A percentile compares a stretch with the other conserved stretches of the same genome.
Evolutionary conservation across 1,284 basidiomycete genomes (phyloP).

Genomic region (Papiliotrema nemorosa): DNA sequence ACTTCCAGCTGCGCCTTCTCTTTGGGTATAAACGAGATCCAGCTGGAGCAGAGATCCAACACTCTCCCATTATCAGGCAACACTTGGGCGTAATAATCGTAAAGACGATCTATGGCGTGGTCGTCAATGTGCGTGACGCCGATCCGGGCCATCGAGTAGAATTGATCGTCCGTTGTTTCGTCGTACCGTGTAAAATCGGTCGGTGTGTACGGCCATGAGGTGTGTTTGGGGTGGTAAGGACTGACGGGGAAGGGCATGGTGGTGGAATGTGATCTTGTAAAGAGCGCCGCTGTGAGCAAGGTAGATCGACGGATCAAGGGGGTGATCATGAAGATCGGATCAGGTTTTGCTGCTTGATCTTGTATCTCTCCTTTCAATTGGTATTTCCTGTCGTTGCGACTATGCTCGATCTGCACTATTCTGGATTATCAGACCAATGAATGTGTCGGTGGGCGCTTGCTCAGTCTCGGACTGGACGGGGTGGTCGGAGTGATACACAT

Average conservation of each 20-base stretch:
- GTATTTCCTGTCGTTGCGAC: no score
- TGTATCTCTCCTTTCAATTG: no score
- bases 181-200: constrained; percentile 24
- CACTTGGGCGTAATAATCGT: constrained; percentile 21
- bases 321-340: no score
- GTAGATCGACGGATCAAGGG: no score
- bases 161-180: constrained; percentile 18
- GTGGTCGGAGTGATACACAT: no score
- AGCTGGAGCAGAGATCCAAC: constrained; percentile 35
- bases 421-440: no score
- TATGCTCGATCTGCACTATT: no score
- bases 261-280: no score
- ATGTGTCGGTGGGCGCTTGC: no score
- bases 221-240: constrained; percentile 7
- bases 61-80: constrained; percentile 24
- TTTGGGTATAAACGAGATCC: constrained; percentile 35
- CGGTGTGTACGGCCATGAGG: constrained; percentile 20
- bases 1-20: constrained; percentile 18
- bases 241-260: not conserved
- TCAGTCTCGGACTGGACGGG: no score
- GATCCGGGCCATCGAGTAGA: constrained; percentile 28
- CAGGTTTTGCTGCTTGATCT: no score
- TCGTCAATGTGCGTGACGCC: constrained; percentile 29
- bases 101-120: constrained; percentile 18
- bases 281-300: no score